Evolutionary conservation across 305 asterid species (phyloP), one percentile per base, ranked within the genome.

Genomic region (Caryopteris hybrid): DNA sequence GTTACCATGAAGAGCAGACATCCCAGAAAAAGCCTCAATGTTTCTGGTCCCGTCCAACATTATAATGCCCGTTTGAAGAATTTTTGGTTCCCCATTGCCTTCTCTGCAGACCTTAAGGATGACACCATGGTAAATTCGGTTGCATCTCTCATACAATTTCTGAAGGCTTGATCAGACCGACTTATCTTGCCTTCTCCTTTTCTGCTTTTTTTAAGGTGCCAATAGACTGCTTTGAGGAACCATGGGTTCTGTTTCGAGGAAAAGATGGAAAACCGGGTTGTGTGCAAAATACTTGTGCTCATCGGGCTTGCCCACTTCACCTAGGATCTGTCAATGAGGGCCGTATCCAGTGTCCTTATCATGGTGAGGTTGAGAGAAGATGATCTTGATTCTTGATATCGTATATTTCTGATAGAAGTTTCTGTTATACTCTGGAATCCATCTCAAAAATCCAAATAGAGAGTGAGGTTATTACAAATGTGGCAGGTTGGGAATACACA

Each of bases 401-500:
- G n/a, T n/a, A n/a, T n/a, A n/a, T n/a, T n/a, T n/a, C n/a, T n/a
- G n/a, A n/a, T n/a, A n/a, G n/a, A n/a, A n/a, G n/a, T n/a, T n/a
- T n/a, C n/a, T n/a, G n/a, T n/a, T n/a, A n/a, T n/a, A n/a, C n/a
- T n/a, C n/a, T n/a, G n/a, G n/a, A n/a, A n/a, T n/a, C 69, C 58
- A 41, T 72, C n/a, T n/a, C n/a, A n/a, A n/a, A n/a, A n/a, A n/a
- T n/a, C n/a, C n/a, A n/a, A n/a, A n/a, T n/a, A n/a, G n/a, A n/a
- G n/a, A n/a, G n/a, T n/a, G n/a, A n/a, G n/a, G n/a, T n/a, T n/a
- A n/a, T n/a, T n/a, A n/a, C n/a, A n/a, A n/a, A n/a, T n/a, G n/a
- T n/a, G n/a, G n/a, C 64, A 91, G 97, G 97, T 21, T 91, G 97
- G 97, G 96, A 91, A 74, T 91, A 91, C 82, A 63, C 96, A 2